phyloP scores from a whole-genome alignment of 345 rosid species.

The Limnanthes douglasii region DNA sequence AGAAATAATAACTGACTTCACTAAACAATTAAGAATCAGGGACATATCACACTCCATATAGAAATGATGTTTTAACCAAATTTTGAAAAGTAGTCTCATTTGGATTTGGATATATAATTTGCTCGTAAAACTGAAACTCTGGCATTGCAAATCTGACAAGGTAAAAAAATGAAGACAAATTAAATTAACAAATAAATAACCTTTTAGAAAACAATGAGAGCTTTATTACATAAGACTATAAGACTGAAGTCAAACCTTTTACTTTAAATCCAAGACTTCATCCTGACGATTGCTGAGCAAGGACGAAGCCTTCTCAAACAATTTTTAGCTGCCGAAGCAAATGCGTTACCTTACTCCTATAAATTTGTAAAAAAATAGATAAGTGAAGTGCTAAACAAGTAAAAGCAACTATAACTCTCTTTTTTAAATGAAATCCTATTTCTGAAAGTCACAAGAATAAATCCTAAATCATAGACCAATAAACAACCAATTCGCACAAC shows the following conservation, averaged over 20 bases:
- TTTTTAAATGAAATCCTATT: too few relatives aligned
- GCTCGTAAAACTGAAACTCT: constrained; percentile 91
- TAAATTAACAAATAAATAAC: background rate
- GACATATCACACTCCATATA: too few relatives aligned
- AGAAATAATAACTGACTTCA: too few relatives aligned
- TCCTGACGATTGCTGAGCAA: constrained; percentile 90
- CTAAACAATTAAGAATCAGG: too few relatives aligned
- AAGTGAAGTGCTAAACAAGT: too few relatives aligned
- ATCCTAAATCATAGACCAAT: too few relatives aligned
- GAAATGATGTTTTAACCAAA: too few relatives aligned
- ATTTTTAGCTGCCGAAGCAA: constrained; percentile 85
- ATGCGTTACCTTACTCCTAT: constrained; percentile 95
- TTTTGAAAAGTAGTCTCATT: too few relatives aligned
- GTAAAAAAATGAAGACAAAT: constrained; percentile 5
- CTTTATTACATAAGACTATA: background rate
- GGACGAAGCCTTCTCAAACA: constrained; percentile 94
- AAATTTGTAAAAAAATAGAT: constrained; percentile 1
- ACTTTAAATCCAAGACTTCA: constrained; percentile 80
- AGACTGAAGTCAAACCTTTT: constrained; percentile 43
- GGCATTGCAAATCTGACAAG: constrained; percentile 77
- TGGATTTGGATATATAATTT: constrained; percentile 92
- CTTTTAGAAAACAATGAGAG: background rate
- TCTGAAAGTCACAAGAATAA: too few relatives aligned
- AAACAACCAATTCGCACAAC: too few relatives aligned
- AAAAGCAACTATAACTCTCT: too few relatives aligned